Conservation (phyloP, 495 filamentous ascomycete species). For the Tuber indicum region DNA sequence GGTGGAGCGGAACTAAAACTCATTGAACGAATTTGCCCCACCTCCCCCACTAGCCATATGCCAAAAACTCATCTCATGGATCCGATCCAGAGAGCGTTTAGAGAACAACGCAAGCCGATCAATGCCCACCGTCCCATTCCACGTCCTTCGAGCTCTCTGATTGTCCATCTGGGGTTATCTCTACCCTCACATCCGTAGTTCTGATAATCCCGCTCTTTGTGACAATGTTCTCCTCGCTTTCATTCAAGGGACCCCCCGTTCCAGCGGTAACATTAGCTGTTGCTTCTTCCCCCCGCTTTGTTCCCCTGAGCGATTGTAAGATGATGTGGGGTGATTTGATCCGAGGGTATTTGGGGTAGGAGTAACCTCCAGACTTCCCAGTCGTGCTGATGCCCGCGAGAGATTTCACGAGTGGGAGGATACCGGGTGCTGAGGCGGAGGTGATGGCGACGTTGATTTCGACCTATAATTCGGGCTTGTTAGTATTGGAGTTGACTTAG, state of each 20-base stretch:
- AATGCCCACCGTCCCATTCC: conserved; percentile 7
- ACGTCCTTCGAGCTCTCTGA: conserved; percentile 12
- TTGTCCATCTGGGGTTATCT: conserved; percentile 18
- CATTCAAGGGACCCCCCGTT: conserved; percentile 4
- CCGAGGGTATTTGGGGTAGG: not conserved
- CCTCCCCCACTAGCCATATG: not conserved
- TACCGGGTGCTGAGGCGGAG: conserved; percentile 38
- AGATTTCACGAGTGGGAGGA: conserved; percentile 34
- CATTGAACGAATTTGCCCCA: not conserved
- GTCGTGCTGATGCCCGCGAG: conserved; percentile 12
- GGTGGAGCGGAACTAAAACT: not conserved
- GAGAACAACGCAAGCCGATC: not conserved
- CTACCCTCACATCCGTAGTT: conserved; percentile 39
- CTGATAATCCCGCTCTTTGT: conserved; percentile 24
- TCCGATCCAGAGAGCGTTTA: not conserved
- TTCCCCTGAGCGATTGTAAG: conserved; percentile 27
- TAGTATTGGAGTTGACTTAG: not conserved
- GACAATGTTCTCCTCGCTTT: conserved; percentile 38
- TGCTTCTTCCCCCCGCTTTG: conserved; percentile 14
- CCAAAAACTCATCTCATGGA: not conserved
- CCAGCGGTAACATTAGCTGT: conserved; percentile 21
- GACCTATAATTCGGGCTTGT: conserved; percentile 9
- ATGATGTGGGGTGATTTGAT: conserved; percentile 44
- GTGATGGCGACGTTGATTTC: conserved; percentile 42
- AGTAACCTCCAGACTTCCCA: conserved; percentile 6